phyloP scores from a whole-genome alignment of 2,329 filamentous ascomycete genomes.

The Hypomyces rosellus region DNA sequence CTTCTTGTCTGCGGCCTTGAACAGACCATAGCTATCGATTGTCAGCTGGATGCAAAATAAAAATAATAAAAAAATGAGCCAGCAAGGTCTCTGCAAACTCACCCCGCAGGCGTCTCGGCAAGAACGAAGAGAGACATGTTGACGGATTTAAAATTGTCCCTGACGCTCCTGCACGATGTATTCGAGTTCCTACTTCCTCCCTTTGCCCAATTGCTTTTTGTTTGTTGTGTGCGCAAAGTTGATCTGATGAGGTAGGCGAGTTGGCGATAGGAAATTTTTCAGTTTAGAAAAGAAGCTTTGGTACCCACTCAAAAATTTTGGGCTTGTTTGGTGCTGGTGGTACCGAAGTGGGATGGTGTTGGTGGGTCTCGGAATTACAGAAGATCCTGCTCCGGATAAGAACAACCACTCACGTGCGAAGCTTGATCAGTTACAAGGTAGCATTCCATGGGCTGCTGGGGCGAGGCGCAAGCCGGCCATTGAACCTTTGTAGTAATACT shows the following conservation, averaged over 20 bases:
- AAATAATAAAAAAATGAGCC: neutral
- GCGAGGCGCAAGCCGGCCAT: neutral
- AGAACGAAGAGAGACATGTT: constrained; percentile 88
- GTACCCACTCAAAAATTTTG: constrained; percentile 36
- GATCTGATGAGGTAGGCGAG: constrained; percentile 26
- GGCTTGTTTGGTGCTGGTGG: constrained; percentile 27
- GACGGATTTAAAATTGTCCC: constrained; percentile 26
- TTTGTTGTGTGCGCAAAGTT: constrained; percentile 28
- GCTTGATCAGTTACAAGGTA: constrained; percentile 1
- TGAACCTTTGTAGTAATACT: neutral
- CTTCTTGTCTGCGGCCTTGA: constrained; percentile 99
- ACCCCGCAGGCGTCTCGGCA: constrained; percentile 82
- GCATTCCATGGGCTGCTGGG: neutral
- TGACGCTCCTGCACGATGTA: constrained; percentile 24
- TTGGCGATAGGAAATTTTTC: constrained; percentile 37
- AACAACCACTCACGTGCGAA: constrained; percentile 17
- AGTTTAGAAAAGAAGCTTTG: constrained; percentile 27
- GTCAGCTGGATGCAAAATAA: constrained; percentile 21
- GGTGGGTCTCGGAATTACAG: constrained; percentile 20
- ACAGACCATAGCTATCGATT: constrained; percentile 75
- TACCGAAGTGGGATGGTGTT: constrained; percentile 22
- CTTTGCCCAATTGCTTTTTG: constrained; percentile 28
- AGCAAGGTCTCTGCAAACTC: constrained; percentile 28
- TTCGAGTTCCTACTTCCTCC: constrained; percentile 29
- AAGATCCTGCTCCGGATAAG: constrained; percentile 17